Percentiles rank a stretch among this genome's conserved stretches.
These are phyloP conservation scores for Zygosaccharomyces siamensis DNA, from an alignment of 805 yeast species.

Conservation along the genomic window DNA sequence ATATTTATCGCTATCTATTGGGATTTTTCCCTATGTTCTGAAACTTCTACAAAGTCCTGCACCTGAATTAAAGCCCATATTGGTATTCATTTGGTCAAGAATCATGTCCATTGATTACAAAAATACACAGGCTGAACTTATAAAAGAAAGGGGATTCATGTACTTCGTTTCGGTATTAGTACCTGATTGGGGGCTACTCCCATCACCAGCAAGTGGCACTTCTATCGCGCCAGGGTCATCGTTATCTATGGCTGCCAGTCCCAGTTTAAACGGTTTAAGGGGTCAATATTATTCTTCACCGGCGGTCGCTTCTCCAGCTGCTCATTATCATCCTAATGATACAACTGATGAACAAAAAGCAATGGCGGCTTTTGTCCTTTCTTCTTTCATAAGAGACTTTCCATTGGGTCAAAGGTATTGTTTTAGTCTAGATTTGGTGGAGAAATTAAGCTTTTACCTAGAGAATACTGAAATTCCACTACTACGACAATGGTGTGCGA, in stretches of 20 bases:
- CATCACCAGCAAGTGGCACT: conserved; percentile 17
- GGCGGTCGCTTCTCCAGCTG: conserved; percentile 4
- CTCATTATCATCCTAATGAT: conserved; percentile 24
- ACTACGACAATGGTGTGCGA: conserved; percentile 86
- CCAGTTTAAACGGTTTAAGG: conserved; percentile 19
- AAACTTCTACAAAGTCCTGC: conserved; percentile 91
- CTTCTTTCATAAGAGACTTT: conserved; percentile 78
- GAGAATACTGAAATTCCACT: conserved; percentile 76
- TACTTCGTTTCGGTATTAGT: conserved; percentile 80
- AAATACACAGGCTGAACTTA: conserved; percentile 84
- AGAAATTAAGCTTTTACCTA: conserved; percentile 60
- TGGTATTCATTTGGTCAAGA: conserved; percentile 96
- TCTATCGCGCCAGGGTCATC: conserved; percentile 19
- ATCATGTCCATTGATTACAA: conserved; percentile 92
- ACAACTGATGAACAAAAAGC: conserved; percentile 82
- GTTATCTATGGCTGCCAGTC: conserved; percentile 22
- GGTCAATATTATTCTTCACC: conserved; percentile 17
- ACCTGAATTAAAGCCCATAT: conserved; percentile 86
- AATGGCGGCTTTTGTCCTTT: conserved; percentile 86
- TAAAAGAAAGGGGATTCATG: conserved; percentile 85
- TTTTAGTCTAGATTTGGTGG: conserved; percentile 65
- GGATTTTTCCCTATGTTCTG: conserved; percentile 91
- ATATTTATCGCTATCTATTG: conserved; percentile 83
- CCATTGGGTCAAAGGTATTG: conserved; percentile 76
- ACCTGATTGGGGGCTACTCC: conserved; percentile 33